Base-by-base conservation (phyloP, 768 basidiomycete genomes). In the Coprinopsis marcescibilis region DNA sequence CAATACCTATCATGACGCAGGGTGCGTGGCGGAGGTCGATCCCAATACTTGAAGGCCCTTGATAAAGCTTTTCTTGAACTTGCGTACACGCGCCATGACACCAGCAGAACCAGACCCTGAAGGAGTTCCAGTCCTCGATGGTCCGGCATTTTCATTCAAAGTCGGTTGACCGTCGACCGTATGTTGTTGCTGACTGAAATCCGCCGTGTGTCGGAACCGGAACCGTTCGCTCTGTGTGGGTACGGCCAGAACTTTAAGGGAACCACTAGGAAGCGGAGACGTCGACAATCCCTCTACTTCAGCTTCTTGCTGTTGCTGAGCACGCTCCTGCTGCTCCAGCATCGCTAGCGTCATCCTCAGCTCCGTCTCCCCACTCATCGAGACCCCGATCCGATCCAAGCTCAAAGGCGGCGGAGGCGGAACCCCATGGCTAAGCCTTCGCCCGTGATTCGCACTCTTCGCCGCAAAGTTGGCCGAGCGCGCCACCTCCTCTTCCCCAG, bases 361-460 rank as follows among this genome's bases (percentile, higher is more conserved):
- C 57, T 81, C 79, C 45, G 73, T 76, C 60, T 80, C 76, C 10
- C 79, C 79, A 44, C 77, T 81, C 53, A 81, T 63, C 46, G 79
- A 81, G 57, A 68, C 30, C 21, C 48, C 45, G 25, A 25, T 46
- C 44, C 3, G 46, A 43, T 29, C 40, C 32, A 7, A 42, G 24
- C 13, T 32, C 43, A 19, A 38, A 38, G 8, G 34, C 13, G 21
- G 21, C 15, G 32, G 37, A 14, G 15, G 19, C 17, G 20, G 37
- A 43, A 12, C 48, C n/a, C 26, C 21, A 17, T 6, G 6, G 41
- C 41, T 43, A 10, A n/a, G 12, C 26, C 39, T 40, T 8, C 39
- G 5, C 8, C 15, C 23, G 13, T 4, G 8, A 23, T 38, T 32
- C 43, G 25, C 21, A 41, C 43, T 8, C 37, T n/a, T 23, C 13